These are phyloP conservation scores for Penicillium janthinellum DNA, from an alignment of 2,329 filamentous ascomycete genomes.

Conservation along the genomic window DNA sequence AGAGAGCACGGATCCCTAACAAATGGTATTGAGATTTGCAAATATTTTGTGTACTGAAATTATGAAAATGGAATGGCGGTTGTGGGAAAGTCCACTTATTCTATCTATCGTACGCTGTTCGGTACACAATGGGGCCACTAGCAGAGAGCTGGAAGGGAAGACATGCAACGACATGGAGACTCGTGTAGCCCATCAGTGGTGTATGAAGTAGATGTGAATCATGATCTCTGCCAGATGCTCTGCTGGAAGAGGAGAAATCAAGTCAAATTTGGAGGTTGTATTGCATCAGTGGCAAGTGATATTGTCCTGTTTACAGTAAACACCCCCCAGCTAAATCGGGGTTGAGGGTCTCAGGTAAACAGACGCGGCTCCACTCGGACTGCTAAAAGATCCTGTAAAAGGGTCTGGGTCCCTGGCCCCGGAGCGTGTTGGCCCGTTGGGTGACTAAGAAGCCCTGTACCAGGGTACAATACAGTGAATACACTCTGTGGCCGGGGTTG, in stretches of 20 bases:
- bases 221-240: neutral
- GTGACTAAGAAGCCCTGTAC: neutral
- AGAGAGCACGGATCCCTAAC: neutral
- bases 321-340: conserved; percentile 5
- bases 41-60: neutral
- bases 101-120: neutral
- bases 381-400: neutral
- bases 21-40: neutral
- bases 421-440: neutral
- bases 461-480: neutral
- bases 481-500: neutral
- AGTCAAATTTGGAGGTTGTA: neutral
- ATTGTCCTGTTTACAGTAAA: conserved; percentile 1
- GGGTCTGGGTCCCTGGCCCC: conserved; percentile 9
- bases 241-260: neutral
- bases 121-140: neutral
- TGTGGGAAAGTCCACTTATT: too few relatives aligned
- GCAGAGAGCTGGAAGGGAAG: neutral
- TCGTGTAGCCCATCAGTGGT: neutral
- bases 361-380: conserved; percentile 4
- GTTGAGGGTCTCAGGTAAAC: conserved; percentile 13
- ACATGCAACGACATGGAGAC: neutral
- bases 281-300: neutral
- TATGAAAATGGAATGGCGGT: too few relatives aligned
- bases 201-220: neutral